Conservation (phyloP, 805 yeast genomes). For the Ogataea paradorogensis region DNA sequence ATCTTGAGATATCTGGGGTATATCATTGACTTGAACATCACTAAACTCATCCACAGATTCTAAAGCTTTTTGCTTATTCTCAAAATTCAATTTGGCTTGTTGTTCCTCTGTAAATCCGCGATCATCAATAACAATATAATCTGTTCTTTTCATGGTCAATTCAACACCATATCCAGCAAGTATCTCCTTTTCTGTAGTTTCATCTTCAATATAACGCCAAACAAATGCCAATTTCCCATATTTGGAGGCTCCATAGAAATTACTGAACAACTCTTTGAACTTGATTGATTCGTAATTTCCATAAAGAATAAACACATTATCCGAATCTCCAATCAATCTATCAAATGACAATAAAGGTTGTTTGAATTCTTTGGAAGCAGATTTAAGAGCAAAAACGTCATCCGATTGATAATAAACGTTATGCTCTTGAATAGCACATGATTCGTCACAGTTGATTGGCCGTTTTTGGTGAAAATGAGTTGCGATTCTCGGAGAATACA, state of each 20-base stretch:
- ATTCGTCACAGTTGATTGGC: constrained; percentile 28
- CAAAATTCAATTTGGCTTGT: constrained; percentile 28
- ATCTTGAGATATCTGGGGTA: constrained; percentile 31
- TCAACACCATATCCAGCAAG: constrained; percentile 67
- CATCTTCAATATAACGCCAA: constrained; percentile 63
- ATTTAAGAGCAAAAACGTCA: constrained; percentile 77
- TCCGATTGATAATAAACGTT: constrained; percentile 58
- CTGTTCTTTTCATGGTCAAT: constrained; percentile 61
- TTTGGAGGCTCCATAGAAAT: constrained; percentile 56
- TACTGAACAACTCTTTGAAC: constrained; percentile 56
- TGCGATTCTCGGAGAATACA: constrained; percentile 59
- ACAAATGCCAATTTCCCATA: constrained; percentile 68
- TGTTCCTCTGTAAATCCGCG: constrained; percentile 37
- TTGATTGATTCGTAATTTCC: constrained; percentile 54
- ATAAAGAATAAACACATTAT: constrained; percentile 49
- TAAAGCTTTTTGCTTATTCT: constrained; percentile 1
- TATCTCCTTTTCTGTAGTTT: constrained; percentile 22
- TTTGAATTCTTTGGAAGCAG: constrained; percentile 33
- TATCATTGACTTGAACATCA: constrained; percentile 27
- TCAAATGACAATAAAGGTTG: constrained; percentile 47
- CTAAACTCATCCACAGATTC: constrained; percentile 13
- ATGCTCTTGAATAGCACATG: constrained; percentile 54
- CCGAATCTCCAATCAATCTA: constrained; percentile 53
- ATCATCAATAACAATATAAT: constrained; percentile 64
- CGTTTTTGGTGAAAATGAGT: constrained; percentile 51